Base-by-base conservation (phyloP, 1,284 basidiomycete species). In the Malassezia sp. region DNA sequence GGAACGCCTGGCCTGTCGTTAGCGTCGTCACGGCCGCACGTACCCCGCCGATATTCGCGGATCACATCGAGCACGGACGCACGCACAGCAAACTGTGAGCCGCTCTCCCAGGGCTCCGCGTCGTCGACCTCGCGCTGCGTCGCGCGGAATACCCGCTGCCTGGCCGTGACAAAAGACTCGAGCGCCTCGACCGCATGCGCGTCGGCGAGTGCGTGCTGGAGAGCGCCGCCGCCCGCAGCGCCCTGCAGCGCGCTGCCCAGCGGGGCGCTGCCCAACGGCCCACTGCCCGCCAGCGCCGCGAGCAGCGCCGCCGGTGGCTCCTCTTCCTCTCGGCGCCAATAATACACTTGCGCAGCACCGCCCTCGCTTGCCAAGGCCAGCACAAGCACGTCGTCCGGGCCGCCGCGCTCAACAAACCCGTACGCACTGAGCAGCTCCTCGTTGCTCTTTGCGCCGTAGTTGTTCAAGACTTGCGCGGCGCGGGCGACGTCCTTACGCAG, bases 381-480 rank as follows among this genome's bases (percentile, higher is more conserved):
- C n/a, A 54, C 51, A 3, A 67, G 39, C 12, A 54, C 52, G 27
- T 67, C 63, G 12, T 67, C 63, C 2, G 35, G 45, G 1, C 28
- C 36, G 1, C 32, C 53, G 0, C 47, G 39, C 21, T 62, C 31
- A 1, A 54, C 54, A 30, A 67, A 69, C 2, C 61, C 66, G 23
- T 69, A 69, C 8, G 52, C 51, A 10, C 49, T 41, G 1, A 65
- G 42, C 5, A 69, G 50, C 27, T 67, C 64, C 23, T 69, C 64
- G 45, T 65, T 67, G 26, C 54, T 57, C 38, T 69, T 69, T 9
- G 63, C 60, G 2, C 66, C 66, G 40, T 69, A 69, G 22, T 64
- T 67, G 46, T 69, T 69, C 30, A 54, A 64, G 11, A 66, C 58
- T 39, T 69, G 64, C 5, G 40, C 36, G 1, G 37, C 26, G n/a